A percentile compares a stretch with the other conserved stretches of the same genome.
Evolutionary conservation across 176 grass and related monocot genomes (phyloP).

Genomic region (Poa pratensis): DNA sequence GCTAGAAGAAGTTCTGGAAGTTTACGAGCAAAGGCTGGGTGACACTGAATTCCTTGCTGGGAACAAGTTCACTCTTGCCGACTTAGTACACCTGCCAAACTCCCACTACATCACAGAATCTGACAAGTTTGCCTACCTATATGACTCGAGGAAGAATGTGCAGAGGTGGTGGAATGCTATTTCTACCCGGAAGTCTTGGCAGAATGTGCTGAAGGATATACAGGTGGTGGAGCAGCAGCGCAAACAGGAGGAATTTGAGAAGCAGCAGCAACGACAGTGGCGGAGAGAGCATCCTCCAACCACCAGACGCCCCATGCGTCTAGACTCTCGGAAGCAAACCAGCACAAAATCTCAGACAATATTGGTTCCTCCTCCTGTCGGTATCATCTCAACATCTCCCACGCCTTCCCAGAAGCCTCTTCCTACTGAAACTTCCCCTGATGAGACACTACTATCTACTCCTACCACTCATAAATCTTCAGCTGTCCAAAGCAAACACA

Average conservation of each 20-base stretch:
- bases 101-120: slow-evolving; percentile 65
- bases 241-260: slow-evolving; percentile 42
- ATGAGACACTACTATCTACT: slow-evolving; percentile 14
- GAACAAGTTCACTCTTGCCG: slow-evolving; percentile 80
- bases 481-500: slow-evolving; percentile 38
- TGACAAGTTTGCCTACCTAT: slow-evolving; percentile 58
- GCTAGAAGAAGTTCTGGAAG: slow-evolving; percentile 75
- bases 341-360: slow-evolving; percentile 40
- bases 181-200: slow-evolving; percentile 59
- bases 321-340: slow-evolving; percentile 24
- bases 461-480: slow-evolving; percentile 19
- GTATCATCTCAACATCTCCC: slow-evolving; percentile 6
- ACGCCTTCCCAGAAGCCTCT: slow-evolving; percentile 9
- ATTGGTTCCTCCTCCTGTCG: slow-evolving; percentile 40
- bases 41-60: slow-evolving; percentile 72
- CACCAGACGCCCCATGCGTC: background rate
- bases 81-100: slow-evolving; percentile 87
- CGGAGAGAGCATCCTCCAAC: slow-evolving; percentile 18
- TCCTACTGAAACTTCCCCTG: slow-evolving; percentile 19
- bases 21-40: slow-evolving; percentile 80
- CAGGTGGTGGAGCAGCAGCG: slow-evolving; percentile 36
- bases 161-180: slow-evolving; percentile 82
- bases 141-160: slow-evolving; percentile 81
- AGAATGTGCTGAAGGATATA: slow-evolving; percentile 51
- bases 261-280: slow-evolving; percentile 39